phyloP scores from a whole-genome alignment of 2,329 filamentous ascomycete species.

The Stemphylium vesicarium region DNA sequence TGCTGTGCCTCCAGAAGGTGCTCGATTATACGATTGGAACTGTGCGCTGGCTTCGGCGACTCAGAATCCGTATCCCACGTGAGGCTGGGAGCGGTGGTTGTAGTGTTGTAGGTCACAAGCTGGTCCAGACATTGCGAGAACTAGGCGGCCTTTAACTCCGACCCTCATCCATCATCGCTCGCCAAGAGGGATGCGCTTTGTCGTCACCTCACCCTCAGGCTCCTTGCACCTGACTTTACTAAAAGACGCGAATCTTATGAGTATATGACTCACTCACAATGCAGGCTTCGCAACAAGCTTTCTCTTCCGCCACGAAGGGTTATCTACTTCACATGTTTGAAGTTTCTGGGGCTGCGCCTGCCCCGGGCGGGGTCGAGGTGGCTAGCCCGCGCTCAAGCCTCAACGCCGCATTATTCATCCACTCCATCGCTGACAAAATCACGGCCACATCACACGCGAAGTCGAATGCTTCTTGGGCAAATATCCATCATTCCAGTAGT shows the following conservation, averaged over 20 bases:
- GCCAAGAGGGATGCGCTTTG: constrained; percentile 15
- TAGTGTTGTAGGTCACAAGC: constrained; percentile 8
- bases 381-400: constrained; percentile 8
- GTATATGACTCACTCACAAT: constrained; percentile 21
- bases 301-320: not conserved
- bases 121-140: constrained; percentile 14
- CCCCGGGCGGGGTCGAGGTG: constrained; percentile 5
- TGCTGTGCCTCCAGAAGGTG: not conserved
- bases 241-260: constrained; percentile 6
- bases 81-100: not conserved
- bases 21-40: not conserved
- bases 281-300: not conserved
- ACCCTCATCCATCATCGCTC: constrained; percentile 10
- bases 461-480: no score
- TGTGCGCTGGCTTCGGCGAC: constrained; percentile 17
- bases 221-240: constrained; percentile 9
- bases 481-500: no score
- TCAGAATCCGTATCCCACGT: not conserved
- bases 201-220: constrained; percentile 9
- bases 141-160: constrained; percentile 30
- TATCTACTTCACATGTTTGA: not conserved
- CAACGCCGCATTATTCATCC: not conserved
- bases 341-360: not conserved
- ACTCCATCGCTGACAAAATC: not conserved
- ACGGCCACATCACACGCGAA: not conserved